Evolutionary conservation across 1,139 yeast species (phyloP).

Genomic region (Arxiozyma slooffiae): DNA sequence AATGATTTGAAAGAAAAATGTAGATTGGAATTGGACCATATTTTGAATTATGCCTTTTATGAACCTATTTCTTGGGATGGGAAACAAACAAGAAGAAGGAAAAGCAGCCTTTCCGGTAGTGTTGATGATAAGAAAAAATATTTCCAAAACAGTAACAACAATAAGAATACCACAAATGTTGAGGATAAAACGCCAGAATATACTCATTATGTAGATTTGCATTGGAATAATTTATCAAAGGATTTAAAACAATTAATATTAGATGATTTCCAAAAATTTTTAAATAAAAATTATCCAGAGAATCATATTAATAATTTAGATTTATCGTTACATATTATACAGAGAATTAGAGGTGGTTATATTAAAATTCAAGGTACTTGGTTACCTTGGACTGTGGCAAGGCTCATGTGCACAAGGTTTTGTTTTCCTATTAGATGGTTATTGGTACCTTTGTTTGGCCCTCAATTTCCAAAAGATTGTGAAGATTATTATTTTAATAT

Average conservation of each 20-base stretch:
- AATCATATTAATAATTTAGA: conserved; percentile 15
- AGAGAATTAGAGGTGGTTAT: conserved; percentile 82
- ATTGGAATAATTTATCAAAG: conserved; percentile 24
- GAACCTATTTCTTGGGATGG: conserved; percentile 6
- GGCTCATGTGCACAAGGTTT: conserved; percentile 58
- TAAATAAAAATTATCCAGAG: conserved; percentile 32
- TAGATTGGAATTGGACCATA: conserved; percentile 12
- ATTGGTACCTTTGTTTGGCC: conserved; percentile 73
- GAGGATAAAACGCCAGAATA: background rate
- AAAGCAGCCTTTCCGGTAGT: conserved; percentile 3
- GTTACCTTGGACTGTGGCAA: conserved; percentile 69
- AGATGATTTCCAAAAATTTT: conserved; percentile 42
- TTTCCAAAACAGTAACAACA: background rate
- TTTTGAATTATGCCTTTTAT: conserved; percentile 12
- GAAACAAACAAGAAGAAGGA: conserved; percentile 8
- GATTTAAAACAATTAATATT: conserved; percentile 42
- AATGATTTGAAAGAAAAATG: conserved; percentile 1
- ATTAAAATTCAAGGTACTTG: conserved; percentile 93
- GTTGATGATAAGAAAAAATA: background rate
- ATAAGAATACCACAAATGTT: background rate
- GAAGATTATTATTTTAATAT: conserved; percentile 8
- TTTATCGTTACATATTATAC: conserved; percentile 36
- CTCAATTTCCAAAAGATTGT: conserved; percentile 60
- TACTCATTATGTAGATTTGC: conserved; percentile 23
- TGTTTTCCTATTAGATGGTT: conserved; percentile 71